These are phyloP conservation scores for Termitomyces eurrhizus DNA, from an alignment of 768 basidiomycete genomes.

Conservation along the genomic window DNA sequence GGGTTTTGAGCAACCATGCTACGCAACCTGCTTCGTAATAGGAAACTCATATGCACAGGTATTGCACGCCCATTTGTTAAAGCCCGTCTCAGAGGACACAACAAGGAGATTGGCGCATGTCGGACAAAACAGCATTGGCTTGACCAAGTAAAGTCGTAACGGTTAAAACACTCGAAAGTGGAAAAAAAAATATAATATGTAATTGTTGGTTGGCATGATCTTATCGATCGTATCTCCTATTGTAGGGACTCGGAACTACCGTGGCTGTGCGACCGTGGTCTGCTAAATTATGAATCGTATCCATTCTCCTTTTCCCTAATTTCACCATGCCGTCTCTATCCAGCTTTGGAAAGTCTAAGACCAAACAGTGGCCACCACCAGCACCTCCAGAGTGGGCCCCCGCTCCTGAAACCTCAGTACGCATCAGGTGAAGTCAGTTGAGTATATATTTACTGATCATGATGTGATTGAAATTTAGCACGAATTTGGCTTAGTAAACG, in stretches of 20 bases:
- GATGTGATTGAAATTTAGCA: conserved; percentile 26
- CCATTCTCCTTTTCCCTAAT: not conserved
- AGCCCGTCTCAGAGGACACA: conserved; percentile 71
- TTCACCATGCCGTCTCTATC: conserved; percentile 12
- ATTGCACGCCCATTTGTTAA: conserved; percentile 92
- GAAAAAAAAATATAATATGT: not conserved
- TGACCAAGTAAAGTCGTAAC: not conserved
- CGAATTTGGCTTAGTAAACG: conserved; percentile 44
- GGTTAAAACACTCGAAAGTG: not conserved
- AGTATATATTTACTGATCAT: not conserved
- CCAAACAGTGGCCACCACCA: conserved; percentile 31
- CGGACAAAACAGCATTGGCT: conserved; percentile 86
- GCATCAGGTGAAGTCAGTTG: conserved; percentile 1
- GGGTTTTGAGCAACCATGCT: not conserved
- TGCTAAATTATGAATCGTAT: no score
- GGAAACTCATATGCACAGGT: conserved; percentile 96
- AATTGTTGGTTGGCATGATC: not conserved
- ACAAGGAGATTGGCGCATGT: conserved; percentile 87
- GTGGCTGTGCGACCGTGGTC: not conserved
- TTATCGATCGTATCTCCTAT: conserved; percentile 20
- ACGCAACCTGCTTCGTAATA: conserved; percentile 67
- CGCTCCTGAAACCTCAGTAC: conserved; percentile 48
- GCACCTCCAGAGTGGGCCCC: conserved; percentile 55
- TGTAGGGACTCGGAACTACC: not conserved
- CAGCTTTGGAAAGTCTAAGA: conserved; percentile 7